phyloP scores from a whole-genome alignment of 2,329 filamentous ascomycete species.

The Talaromyces piceae region DNA sequence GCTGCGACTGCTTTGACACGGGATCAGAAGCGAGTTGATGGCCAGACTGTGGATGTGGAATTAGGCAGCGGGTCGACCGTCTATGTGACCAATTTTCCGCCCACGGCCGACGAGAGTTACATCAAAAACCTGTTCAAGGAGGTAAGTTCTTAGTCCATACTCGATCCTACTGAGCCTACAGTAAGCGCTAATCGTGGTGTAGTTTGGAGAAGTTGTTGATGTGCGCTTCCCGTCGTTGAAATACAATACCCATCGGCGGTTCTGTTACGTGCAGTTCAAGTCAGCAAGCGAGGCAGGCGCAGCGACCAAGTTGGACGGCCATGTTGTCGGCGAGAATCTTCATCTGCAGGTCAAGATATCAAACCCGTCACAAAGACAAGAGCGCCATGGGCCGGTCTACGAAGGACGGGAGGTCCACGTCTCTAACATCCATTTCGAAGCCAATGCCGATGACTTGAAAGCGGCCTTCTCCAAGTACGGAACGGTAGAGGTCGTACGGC shows the following conservation, averaged over 20 bases:
- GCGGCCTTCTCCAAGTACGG: conserved; percentile 70
- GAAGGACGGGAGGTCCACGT: conserved; percentile 84
- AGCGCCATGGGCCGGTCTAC: conserved; percentile 69
- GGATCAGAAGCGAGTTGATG: conserved; percentile 71
- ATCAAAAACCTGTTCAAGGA: conserved; percentile 52
- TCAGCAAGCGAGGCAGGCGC: conserved; percentile 59
- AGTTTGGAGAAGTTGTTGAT: conserved; percentile 73
- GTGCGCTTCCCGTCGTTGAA: conserved; percentile 88
- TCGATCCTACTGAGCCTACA: not conserved
- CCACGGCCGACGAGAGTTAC: conserved; percentile 41
- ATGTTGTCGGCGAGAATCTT: conserved; percentile 58
- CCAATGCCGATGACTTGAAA: conserved; percentile 61
- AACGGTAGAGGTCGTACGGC: conserved; percentile 61
- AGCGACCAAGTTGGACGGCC: conserved; percentile 67
- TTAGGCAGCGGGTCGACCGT: conserved; percentile 72
- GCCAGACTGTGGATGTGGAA: conserved; percentile 64
- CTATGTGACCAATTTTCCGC: conserved; percentile 84
- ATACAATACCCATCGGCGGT: conserved; percentile 78
- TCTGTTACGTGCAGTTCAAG: conserved; percentile 92
- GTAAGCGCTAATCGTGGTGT: conserved; percentile 9
- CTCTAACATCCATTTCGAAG: conserved; percentile 56
- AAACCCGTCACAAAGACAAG: conserved; percentile 69
- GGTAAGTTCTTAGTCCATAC: conserved; percentile 22
- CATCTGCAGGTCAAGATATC: conserved; percentile 75
- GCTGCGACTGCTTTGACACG: conserved; percentile 72